Percentiles rank a stretch among this genome's conserved stretches.
Evolutionary conservation across 352 stramenopile species (phyloP).

Genomic region (Globisporangium abappressorium): DNA sequence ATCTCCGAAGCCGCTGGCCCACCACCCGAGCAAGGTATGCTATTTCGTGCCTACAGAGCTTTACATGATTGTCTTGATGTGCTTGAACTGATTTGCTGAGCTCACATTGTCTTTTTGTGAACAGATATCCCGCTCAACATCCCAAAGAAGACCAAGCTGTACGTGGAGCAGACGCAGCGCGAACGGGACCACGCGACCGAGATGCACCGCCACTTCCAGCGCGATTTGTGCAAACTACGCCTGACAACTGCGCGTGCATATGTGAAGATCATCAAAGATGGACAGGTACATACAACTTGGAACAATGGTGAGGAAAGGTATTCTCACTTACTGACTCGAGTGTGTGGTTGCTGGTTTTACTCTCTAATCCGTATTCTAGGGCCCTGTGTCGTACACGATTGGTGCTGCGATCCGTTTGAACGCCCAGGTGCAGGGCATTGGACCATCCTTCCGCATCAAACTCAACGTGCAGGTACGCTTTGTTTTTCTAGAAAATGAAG

Average conservation of each 20-base stretch:
- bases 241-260: slow-evolving; percentile 86
- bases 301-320: neutral
- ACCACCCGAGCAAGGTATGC: slow-evolving; percentile 76
- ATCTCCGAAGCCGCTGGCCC: slow-evolving; percentile 70
- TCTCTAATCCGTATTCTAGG: slow-evolving; percentile 22
- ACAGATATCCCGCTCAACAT: slow-evolving; percentile 90
- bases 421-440: slow-evolving; percentile 78
- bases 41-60: neutral
- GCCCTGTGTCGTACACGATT: slow-evolving; percentile 67
- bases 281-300: slow-evolving; percentile 42
- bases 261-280: slow-evolving; percentile 90
- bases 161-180: slow-evolving; percentile 91
- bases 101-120: neutral
- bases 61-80: neutral
- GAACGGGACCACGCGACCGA: slow-evolving; percentile 87
- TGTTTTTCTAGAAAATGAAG: neutral
- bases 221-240: slow-evolving; percentile 87
- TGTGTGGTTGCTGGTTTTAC: neutral
- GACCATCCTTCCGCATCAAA: slow-evolving; percentile 79
- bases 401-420: slow-evolving; percentile 76
- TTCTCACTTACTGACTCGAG: neutral
- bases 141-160: slow-evolving; percentile 93
- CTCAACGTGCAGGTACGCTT: slow-evolving; percentile 61
- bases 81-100: neutral
- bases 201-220: slow-evolving; percentile 92